Percentiles rank a stretch among this genome's conserved stretches.
These are phyloP conservation scores for Mycena venus DNA, from an alignment of 768 basidiomycete species.

Conservation along the genomic window DNA sequence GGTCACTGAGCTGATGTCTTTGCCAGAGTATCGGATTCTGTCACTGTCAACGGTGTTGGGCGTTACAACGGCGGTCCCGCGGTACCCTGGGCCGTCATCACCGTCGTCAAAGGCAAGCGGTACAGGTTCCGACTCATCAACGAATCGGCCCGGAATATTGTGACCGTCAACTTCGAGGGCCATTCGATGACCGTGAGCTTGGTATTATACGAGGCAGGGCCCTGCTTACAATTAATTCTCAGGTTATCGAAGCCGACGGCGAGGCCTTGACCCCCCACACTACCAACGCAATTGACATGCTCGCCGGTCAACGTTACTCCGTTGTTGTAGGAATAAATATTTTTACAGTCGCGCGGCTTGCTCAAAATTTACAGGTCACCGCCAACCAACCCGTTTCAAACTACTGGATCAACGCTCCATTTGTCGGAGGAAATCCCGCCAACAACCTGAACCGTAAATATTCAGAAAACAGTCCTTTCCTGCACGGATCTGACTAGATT, in stretches of 20 bases:
- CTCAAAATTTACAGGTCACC: slow-evolving; percentile 35
- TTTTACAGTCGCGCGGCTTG: not conserved
- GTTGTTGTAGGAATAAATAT: slow-evolving; percentile 41
- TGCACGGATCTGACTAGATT: not conserved
- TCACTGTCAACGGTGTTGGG: slow-evolving; percentile 62
- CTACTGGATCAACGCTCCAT: slow-evolving; percentile 54
- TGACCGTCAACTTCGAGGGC: slow-evolving; percentile 44
- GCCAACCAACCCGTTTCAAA: slow-evolving; percentile 61
- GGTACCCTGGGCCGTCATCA: slow-evolving; percentile 53
- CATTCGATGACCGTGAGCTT: slow-evolving; percentile 42
- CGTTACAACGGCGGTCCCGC: slow-evolving; percentile 57
- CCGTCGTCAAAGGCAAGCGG: slow-evolving; percentile 56
- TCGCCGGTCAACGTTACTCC: slow-evolving; percentile 66
- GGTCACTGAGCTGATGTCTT: not conserved
- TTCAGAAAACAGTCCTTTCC: not conserved
- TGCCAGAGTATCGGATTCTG: slow-evolving; percentile 46
- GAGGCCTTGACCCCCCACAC: not conserved
- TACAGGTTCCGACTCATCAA: slow-evolving; percentile 70
- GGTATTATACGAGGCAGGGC: not conserved
- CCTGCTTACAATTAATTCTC: not conserved
- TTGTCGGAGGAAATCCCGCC: slow-evolving; percentile 46
- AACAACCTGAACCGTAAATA: slow-evolving; percentile 39
- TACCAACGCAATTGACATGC: slow-evolving; percentile 39
- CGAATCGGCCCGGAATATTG: slow-evolving; percentile 59
- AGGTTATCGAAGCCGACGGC: slow-evolving; percentile 16